These are phyloP conservation scores for Yarrowia deformans DNA, from an alignment of 805 yeast genomes.

Conservation along the genomic window DNA sequence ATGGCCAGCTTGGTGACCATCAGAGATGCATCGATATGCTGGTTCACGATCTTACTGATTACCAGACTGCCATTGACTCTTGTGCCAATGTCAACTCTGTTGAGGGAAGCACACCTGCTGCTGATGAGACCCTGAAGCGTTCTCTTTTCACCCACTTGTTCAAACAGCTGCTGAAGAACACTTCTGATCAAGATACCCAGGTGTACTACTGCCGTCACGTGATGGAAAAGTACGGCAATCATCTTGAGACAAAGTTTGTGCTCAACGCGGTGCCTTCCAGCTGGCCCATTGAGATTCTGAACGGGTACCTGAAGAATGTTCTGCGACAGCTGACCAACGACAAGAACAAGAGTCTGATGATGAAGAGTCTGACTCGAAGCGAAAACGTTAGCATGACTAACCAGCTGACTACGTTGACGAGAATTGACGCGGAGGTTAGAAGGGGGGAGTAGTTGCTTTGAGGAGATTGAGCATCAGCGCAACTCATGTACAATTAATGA, in stretches of 20 bases:
- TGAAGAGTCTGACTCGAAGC: slow-evolving; percentile 43
- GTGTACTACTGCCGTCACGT: slow-evolving; percentile 45
- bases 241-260: slow-evolving; percentile 47
- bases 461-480: not conserved
- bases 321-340: slow-evolving; percentile 41
- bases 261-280: slow-evolving; percentile 46
- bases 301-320: slow-evolving; percentile 44
- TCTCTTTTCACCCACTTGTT: slow-evolving; percentile 46
- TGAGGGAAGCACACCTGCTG: slow-evolving; percentile 19
- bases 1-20: slow-evolving; percentile 49
- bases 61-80: slow-evolving; percentile 49
- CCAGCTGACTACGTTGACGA: slow-evolving; percentile 38
- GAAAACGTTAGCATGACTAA: slow-evolving; percentile 41
- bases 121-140: slow-evolving; percentile 38
- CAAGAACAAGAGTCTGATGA: slow-evolving; percentile 42
- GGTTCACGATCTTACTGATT: slow-evolving; percentile 49
- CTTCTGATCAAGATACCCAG: slow-evolving; percentile 42
- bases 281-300: slow-evolving; percentile 50
- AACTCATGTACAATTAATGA: slow-evolving; percentile 1
- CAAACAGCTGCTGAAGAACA: slow-evolving; percentile 44
- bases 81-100: slow-evolving; percentile 46
- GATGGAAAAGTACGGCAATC: slow-evolving; percentile 47
- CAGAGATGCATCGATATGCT: slow-evolving; percentile 49
- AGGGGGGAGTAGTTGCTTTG: slow-evolving; percentile 3
- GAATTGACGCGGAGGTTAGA: slow-evolving; percentile 19